phyloP scores from a whole-genome alignment of 2,329 filamentous ascomycete species.

The Ophiostoma piceae region DNA sequence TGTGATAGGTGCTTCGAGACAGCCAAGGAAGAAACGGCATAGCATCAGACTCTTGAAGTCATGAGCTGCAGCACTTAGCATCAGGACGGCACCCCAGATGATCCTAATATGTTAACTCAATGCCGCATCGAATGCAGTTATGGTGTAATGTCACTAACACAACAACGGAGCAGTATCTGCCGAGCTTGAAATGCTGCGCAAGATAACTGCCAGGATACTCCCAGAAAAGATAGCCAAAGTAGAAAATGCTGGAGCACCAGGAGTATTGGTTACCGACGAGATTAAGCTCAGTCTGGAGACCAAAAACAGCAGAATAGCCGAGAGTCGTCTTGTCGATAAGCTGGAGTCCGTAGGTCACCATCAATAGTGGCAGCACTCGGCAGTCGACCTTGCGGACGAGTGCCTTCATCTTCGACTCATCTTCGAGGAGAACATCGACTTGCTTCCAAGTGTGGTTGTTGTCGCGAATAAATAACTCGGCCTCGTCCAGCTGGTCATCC shows the following conservation, averaged over 20 bases:
- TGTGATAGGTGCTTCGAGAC: background rate
- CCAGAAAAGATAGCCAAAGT: background rate
- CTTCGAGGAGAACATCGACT: background rate
- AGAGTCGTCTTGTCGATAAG: background rate
- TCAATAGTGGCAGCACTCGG: background rate
- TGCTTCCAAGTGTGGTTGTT: background rate
- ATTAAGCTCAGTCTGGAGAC: background rate
- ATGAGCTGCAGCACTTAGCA: background rate
- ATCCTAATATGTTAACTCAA: background rate
- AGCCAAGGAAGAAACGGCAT: background rate
- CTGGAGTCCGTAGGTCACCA: background rate
- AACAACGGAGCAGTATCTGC: background rate
- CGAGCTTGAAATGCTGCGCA: background rate
- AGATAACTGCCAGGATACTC: background rate
- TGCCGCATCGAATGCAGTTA: background rate
- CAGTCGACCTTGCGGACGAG: background rate
- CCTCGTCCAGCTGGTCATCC: background rate
- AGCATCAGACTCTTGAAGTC: background rate
- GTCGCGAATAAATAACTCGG: background rate
- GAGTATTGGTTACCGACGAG: background rate
- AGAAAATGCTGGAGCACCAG: background rate
- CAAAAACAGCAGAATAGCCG: background rate
- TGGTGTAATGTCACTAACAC: background rate
- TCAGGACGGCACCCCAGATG: background rate
- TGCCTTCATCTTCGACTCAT: background rate